phyloP scores from a whole-genome alignment of 148 eudicot species.

The Vaccinium corymbosum region DNA sequence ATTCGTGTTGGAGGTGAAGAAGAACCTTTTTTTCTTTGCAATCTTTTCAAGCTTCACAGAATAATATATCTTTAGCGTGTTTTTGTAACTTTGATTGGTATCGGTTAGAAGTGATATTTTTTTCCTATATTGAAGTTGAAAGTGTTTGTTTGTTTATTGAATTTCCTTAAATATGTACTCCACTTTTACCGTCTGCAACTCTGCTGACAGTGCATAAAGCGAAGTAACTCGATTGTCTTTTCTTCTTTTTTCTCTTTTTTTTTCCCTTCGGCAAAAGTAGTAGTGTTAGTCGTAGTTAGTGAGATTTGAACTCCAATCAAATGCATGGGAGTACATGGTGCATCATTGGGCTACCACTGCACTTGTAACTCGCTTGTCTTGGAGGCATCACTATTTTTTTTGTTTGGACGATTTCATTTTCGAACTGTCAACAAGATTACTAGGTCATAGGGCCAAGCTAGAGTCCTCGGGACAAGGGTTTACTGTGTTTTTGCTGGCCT shows the following conservation, averaged over 20 bases:
- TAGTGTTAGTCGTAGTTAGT: too few species aligned
- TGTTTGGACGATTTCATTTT: background rate
- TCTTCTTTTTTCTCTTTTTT: too few species aligned
- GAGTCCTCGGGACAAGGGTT: conserved; percentile 1
- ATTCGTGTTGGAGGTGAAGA: background rate
- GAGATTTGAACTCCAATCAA: too few species aligned
- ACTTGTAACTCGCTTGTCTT: background rate
- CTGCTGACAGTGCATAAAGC: background rate
- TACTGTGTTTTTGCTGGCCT: background rate
- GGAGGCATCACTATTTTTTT: background rate
- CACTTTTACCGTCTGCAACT: background rate
- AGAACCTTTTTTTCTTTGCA: background rate
- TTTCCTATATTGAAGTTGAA: background rate
- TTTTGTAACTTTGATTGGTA: background rate
- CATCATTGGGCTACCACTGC: too few species aligned
- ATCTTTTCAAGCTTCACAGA: background rate
- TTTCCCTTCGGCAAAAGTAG: too few species aligned
- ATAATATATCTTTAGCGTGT: background rate
- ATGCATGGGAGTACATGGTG: too few species aligned
- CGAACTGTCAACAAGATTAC: too few species aligned
- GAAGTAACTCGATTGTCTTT: background rate
- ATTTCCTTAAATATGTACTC: background rate
- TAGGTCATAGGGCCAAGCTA: background rate
- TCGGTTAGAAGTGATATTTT: background rate
- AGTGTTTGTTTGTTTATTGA: background rate